These are phyloP conservation scores for Conoideocrella luteorostrata DNA, from an alignment of 2,329 filamentous ascomycete species.

Conservation along the genomic window DNA sequence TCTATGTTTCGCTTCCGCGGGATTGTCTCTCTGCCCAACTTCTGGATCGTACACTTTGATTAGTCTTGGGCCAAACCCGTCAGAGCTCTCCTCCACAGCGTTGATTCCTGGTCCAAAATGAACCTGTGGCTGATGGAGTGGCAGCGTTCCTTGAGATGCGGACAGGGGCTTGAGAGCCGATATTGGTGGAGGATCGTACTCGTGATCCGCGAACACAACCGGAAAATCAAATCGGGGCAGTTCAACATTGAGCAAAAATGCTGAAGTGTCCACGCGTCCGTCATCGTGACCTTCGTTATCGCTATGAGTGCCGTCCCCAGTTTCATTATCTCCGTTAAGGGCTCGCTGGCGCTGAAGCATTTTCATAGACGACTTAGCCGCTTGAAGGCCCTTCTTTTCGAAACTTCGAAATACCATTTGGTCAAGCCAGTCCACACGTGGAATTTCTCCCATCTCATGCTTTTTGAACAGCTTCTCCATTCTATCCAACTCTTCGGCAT, in stretches of 20 bases:
- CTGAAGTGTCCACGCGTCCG: slow-evolving; percentile 42
- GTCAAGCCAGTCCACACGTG: slow-evolving; percentile 90
- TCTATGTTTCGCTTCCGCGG: slow-evolving; percentile 90
- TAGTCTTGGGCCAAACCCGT: slow-evolving; percentile 51
- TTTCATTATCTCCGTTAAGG: slow-evolving; percentile 31
- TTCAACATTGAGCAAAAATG: slow-evolving; percentile 83
- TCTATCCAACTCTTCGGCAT: slow-evolving; percentile 78
- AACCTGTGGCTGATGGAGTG: slow-evolving; percentile 81
- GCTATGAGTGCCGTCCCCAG: slow-evolving; percentile 20
- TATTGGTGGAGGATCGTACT: slow-evolving; percentile 80
- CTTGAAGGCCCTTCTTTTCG: slow-evolving; percentile 66
- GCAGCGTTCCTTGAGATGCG: slow-evolving; percentile 56
- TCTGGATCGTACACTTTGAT: slow-evolving; percentile 92
- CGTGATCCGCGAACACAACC: slow-evolving; percentile 88
- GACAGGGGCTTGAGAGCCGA: slow-evolving; percentile 61
- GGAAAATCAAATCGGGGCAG: slow-evolving; percentile 93
- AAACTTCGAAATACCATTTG: slow-evolving; percentile 87
- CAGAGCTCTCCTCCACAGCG: slow-evolving; percentile 48
- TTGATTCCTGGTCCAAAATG: slow-evolving; percentile 87
- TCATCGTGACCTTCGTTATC: slow-evolving; percentile 29
- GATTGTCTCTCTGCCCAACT: slow-evolving; percentile 82
- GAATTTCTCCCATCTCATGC: slow-evolving; percentile 95
- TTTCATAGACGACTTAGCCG: slow-evolving; percentile 58
- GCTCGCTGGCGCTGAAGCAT: slow-evolving; percentile 43
- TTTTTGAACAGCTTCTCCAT: slow-evolving; percentile 91